Evolutionary conservation across 768 basidiomycete species (phyloP), one percentile per base, ranked within the genome.

Genomic region (Aureoboletus auriporus): DNA sequence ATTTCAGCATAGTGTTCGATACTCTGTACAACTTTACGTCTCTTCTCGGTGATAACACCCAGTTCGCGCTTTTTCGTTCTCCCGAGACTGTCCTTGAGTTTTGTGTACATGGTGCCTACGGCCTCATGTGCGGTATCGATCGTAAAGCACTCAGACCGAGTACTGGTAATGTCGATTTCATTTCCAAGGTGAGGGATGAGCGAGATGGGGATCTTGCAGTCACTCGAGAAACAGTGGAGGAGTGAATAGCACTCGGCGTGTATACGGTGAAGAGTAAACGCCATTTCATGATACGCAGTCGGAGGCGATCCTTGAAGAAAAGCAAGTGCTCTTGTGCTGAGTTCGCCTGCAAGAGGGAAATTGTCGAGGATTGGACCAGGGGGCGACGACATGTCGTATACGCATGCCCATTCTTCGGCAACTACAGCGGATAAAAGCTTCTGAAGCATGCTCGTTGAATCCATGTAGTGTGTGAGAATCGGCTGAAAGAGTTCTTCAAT

Each of bases 401-500:
- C 74, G 8, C 70, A 70, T 5, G 93, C 90, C 96, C 94, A 97
- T 71, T 97, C 92, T 66, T 95, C 91, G 1, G 93, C 71, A 49
- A 98, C 76, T 42, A 89, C 78, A 14, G 91, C 86, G n/a, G 86
- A 72, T 37, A 98, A 68, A 62, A 93, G 83, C 54, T 88, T 88
- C 62, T 96, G 94, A 13, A 97, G 76, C 79, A 94, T 94, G 60
- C 91, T 93, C 6, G 85, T 79, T 2, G 95, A 94, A 41, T 84
- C 79, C 59, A 93, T 70, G 56, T 96, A 93, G 62, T 90, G 84
- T 5, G 77, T 54, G 8, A 97, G 75, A 42, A 89, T 83, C 1
- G 86, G 83, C 37, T 80, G 76, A 63, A 95, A 91, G 41, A 80
- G 73, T n/a, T 78, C 72, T 39, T 86, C 85, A 41, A 82, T 71